phyloP scores from a whole-genome alignment of 495 filamentous ascomycete species.

The Parmelia sp. region DNA sequence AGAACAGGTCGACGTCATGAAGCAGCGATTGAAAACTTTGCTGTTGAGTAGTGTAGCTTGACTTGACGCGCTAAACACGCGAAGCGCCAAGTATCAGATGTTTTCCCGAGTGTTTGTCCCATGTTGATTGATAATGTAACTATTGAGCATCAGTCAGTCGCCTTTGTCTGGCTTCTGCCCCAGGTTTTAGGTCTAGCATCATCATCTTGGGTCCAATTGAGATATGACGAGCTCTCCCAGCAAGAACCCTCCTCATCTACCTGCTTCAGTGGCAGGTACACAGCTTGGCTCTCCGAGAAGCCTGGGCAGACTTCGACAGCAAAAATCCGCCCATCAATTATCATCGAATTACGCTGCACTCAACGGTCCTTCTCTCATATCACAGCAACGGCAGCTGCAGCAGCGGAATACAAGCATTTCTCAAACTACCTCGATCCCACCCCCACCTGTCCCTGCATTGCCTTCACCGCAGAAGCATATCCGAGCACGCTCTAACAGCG shows the following conservation, averaged over 20 bases:
- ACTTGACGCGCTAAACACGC: constrained; percentile 1
- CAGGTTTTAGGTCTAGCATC: too few relatives aligned
- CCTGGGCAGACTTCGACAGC: constrained; percentile 46
- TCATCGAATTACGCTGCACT: constrained; percentile 34
- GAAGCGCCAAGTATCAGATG: not conserved
- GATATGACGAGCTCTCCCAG: constrained; percentile 26
- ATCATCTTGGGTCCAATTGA: not conserved
- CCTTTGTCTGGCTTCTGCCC: too few relatives aligned
- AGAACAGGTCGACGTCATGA: not conserved
- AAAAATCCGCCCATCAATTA: constrained; percentile 47
- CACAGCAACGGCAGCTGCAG: constrained; percentile 44
- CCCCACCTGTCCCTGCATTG: constrained; percentile 26
- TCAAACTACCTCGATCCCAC: constrained; percentile 13
- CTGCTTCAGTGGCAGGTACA: constrained; percentile 13
- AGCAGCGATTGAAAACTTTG: not conserved
- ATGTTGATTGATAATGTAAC: too few relatives aligned
- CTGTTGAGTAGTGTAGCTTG: not conserved
- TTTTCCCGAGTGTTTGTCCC: not conserved
- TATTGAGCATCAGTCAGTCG: too few relatives aligned
- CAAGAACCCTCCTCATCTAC: constrained; percentile 19
- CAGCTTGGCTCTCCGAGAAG: constrained; percentile 38
- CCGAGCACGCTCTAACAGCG: constrained; percentile 67
- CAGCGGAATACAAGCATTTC: constrained; percentile 29
- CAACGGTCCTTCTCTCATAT: constrained; percentile 40
- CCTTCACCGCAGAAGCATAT: constrained; percentile 41